Base-by-base conservation (phyloP, 2,329 filamentous ascomycete genomes). In the Ceratocystiopsis minuta region DNA sequence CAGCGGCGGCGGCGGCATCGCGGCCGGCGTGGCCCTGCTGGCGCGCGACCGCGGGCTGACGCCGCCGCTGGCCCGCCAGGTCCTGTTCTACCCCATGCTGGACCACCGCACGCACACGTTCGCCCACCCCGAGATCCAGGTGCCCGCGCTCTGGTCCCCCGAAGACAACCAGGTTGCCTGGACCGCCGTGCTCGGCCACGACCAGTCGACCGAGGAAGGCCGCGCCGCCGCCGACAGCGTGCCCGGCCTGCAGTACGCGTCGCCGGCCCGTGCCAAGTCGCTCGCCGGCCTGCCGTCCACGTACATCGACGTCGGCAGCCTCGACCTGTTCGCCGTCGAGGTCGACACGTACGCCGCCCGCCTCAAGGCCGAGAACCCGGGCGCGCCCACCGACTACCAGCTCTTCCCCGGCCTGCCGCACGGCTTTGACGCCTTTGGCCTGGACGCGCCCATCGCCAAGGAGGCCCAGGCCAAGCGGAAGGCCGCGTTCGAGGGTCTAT, bases 331-430 rank as follows among this genome's bases (percentile, higher is more conserved):
- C 44, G 37, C 51, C 11, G 54, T 54, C 9, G 61, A 63, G 47
- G 43, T 43, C n/a, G 13, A 57, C 0, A 48, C 49, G 37, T 63
- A 55, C 45, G 60, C 51, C 15, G 41, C 39, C 16, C 49, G 55
- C 34, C 51, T 65, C 15, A 49, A 49, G 12, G 45, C 51, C 43
- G 58, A 51, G 9, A 20, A 20, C 20, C 20, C 20, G 20, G 53
- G 54, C 2, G 49, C 61, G 4, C 51, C 56, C 31, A 55, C 61
- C 2, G 62, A 64, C 48, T 51, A 63, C 7, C 61, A 63, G 40
- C 34, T 64, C 36, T 64, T 62, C 46, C 52, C 54, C 1, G 63
- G 61, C 2, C 41, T 64, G 28, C 58, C 58, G 3, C 62, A 65
- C 46, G 58, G 52, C 0, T 63, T 60, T 37, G 58, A 60, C 38